These are phyloP conservation scores for Ogataea paradorogensis DNA, from an alignment of 805 yeast genomes.

Conservation along the genomic window DNA sequence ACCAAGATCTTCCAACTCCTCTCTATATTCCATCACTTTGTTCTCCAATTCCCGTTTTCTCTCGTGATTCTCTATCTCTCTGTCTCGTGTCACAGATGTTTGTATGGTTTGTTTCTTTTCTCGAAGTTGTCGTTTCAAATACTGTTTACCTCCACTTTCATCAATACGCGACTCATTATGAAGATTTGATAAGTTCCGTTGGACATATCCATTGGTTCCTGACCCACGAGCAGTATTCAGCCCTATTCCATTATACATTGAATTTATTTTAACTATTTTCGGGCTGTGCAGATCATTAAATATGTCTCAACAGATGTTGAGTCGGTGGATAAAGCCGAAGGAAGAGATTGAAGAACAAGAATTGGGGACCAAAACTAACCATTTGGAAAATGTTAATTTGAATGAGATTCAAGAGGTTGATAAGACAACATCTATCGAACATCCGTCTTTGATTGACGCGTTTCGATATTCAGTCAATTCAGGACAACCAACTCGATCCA, in stretches of 20 bases:
- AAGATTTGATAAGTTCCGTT: constrained; percentile 38
- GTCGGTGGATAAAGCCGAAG: constrained; percentile 17
- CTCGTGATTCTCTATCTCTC: constrained; percentile 36
- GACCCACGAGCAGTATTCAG: constrained; percentile 56
- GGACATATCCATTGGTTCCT: constrained; percentile 62
- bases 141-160: constrained; percentile 36
- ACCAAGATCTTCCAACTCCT: constrained; percentile 46
- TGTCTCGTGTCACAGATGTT: constrained; percentile 15
- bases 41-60: constrained; percentile 40
- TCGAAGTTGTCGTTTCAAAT: constrained; percentile 34
- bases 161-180: constrained; percentile 23
- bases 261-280: constrained; percentile 1
- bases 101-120: constrained; percentile 13
- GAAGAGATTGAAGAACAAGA: not conserved
- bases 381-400: not conserved
- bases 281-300: constrained; percentile 9
- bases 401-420: too few species aligned
- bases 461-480: constrained; percentile 1
- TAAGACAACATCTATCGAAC: too few species aligned
- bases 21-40: constrained; percentile 49
- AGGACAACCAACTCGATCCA: not conserved
- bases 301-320: constrained; percentile 25
- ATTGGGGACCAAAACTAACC: not conserved
- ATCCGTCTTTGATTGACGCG: constrained; percentile 5
- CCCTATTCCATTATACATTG: constrained; percentile 52